Conservation (phyloP, 2,329 filamentous ascomycete species). For the Curvularia sp. region DNA sequence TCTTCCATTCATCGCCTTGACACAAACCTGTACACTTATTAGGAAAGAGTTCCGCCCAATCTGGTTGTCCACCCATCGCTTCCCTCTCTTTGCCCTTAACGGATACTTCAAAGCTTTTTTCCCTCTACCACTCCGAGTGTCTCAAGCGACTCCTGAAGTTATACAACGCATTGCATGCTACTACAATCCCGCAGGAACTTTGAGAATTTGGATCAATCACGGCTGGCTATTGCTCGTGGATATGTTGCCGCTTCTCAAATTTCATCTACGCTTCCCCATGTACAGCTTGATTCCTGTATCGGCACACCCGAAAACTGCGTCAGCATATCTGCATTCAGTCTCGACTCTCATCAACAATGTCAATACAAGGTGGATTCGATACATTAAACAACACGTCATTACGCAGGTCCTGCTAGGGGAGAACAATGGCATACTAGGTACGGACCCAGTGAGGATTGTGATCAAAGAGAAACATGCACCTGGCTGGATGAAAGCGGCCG, state of each 20-base stretch:
- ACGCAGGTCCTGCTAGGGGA: slow-evolving; percentile 2
- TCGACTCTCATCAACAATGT: not conserved
- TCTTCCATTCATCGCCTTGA: slow-evolving; percentile 32
- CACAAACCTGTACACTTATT: slow-evolving; percentile 31
- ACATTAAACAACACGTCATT: slow-evolving; percentile 6
- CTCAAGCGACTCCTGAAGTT: not conserved
- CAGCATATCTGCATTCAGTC: not conserved
- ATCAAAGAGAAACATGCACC: slow-evolving; percentile 1
- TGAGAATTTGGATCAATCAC: slow-evolving; percentile 25
- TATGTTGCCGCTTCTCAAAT: slow-evolving; percentile 27
- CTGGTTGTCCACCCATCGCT: slow-evolving; percentile 33
- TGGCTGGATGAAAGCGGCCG: not conserved
- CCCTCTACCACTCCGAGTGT: slow-evolving; percentile 6
- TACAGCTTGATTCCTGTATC: slow-evolving; percentile 14
- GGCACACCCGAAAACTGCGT: too few species aligned
- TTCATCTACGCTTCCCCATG: slow-evolving; percentile 26
- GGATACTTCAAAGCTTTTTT: slow-evolving; percentile 36
- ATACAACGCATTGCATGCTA: slow-evolving; percentile 13
- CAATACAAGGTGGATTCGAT: slow-evolving; percentile 1
- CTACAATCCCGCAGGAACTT: slow-evolving; percentile 11
- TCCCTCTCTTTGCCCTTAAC: slow-evolving; percentile 26
- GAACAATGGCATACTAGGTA: not conserved
- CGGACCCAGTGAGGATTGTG: not conserved
- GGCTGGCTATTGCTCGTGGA: slow-evolving; percentile 16
- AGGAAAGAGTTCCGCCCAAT: slow-evolving; percentile 37